phyloP scores from a whole-genome alignment of 331 rosid genomes.

The Stylosanthes scabra region DNA sequence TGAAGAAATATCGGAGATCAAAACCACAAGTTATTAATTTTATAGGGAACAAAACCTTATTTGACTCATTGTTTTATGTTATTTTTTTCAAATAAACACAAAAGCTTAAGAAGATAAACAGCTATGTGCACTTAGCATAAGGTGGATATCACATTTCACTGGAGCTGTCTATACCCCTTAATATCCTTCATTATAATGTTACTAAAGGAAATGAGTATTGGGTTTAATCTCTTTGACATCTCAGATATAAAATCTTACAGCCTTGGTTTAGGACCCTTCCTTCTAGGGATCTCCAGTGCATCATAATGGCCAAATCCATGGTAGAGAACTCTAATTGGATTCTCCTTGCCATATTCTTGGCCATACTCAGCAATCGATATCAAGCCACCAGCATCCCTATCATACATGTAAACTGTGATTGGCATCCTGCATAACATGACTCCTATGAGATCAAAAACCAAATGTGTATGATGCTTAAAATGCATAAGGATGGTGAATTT shows the following conservation, averaged over 20 bases:
- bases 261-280: constrained; percentile 51
- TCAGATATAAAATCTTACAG: constrained; percentile 50
- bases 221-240: constrained; percentile 20
- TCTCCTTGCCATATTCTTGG: constrained; percentile 76
- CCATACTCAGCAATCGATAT: constrained; percentile 92
- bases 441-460: constrained; percentile 23
- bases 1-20: no score
- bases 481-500: constrained; percentile 13
- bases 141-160: constrained; percentile 18
- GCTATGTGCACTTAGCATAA: constrained; percentile 26
- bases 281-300: constrained; percentile 72
- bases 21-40: no score
- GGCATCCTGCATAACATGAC: constrained; percentile 72
- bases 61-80: neutral
- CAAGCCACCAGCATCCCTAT: constrained; percentile 76
- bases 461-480: neutral
- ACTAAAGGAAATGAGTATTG: constrained; percentile 17
- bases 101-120: constrained; percentile 1
- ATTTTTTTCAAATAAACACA: constrained; percentile 15
- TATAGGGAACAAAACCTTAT: no score
- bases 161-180: constrained; percentile 3
- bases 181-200: neutral
- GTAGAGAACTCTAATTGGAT: constrained; percentile 86
- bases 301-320: constrained; percentile 96
- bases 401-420: constrained; percentile 88